Evolutionary conservation across 139 green algal genomes (phyloP), one percentile per base, ranked within the genome.

Genomic region (Chlamydomonas incerta): DNA sequence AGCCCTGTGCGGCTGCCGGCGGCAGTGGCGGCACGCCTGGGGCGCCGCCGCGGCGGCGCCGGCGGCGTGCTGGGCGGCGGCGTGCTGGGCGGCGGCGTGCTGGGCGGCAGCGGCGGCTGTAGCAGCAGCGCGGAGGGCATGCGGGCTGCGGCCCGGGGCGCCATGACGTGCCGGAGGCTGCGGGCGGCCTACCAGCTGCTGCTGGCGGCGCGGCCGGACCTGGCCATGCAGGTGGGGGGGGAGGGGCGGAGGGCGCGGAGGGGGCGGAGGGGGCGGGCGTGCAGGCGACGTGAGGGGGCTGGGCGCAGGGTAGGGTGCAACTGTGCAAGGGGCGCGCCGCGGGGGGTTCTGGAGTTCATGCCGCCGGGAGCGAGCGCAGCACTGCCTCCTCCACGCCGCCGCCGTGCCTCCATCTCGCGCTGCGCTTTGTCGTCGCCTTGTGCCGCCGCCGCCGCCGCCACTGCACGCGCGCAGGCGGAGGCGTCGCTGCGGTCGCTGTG

Each of bases 121-220:
- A 58, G 67, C 37, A 37, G 37, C 17, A 35, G 62, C 21, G 13
- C 62, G 37, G 35, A 37, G 60, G 75, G 62, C 13, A 46, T 83
- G 77, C 62, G 77, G 3, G 63, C 46, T 9, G 77, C 70, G 17
- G 77, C 77, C 5, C 28, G 46, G 26, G 77, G 63, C 1, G 77
- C 77, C 28, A 83, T 83, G 77, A 74, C 77, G n/a, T 83, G 77
- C 15, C 77, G 77, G 29, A 41, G 77, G 21, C 29, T 83, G 63
- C 37, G 77, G 5, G 63, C 35, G 15, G 63, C 46, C 15, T 83
- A 83, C 62, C 63, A 41, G 28, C 77, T 74, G 77, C 65, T 83
- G 77, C 46, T 74, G 28, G 63, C 63, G 63, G 77, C 77, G 68
- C 77, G 77, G 28, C 77, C 77, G 8, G 77, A 83, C 63, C 29